These are phyloP conservation scores for Spathaspora hagerdaliae DNA, from an alignment of 805 yeast genomes.

Conservation along the genomic window DNA sequence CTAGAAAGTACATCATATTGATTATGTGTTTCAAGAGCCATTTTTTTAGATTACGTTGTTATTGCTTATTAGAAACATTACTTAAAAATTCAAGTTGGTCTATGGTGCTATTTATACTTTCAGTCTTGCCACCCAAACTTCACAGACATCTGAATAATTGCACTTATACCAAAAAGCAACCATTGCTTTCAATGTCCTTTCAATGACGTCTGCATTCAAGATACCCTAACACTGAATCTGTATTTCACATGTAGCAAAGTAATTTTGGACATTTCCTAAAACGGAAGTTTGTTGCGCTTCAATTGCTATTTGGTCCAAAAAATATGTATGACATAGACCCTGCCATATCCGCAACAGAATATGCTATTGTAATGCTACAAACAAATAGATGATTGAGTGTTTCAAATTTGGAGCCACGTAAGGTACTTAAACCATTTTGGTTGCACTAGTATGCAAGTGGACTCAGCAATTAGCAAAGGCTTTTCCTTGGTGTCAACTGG, in stretches of 20 bases:
- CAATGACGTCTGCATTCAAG: neutral
- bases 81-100: too few relatives aligned
- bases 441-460: slow-evolving; percentile 71
- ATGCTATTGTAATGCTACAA: too few relatives aligned
- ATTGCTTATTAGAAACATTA: too few relatives aligned
- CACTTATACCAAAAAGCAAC: neutral
- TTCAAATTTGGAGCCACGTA: slow-evolving; percentile 28
- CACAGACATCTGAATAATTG: too few relatives aligned
- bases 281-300: neutral
- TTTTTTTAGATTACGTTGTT: neutral
- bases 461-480: slow-evolving; percentile 50
- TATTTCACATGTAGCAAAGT: too few relatives aligned
- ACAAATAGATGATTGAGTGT: too few relatives aligned
- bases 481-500: slow-evolving; percentile 23
- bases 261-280: neutral
- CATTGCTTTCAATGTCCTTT: neutral
- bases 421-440: slow-evolving; percentile 85
- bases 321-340: too few relatives aligned
- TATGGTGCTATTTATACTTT: too few relatives aligned
- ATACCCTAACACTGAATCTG: too few relatives aligned
- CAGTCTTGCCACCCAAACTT: too few relatives aligned
- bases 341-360: too few relatives aligned
- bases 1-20: neutral
- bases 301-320: too few relatives aligned
- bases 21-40: neutral